Percentiles rank a stretch among this genome's conserved stretches.
These are phyloP conservation scores for Durusdinium trenchii DNA, from an alignment of 73 alveolate species.

Conservation along the genomic window DNA sequence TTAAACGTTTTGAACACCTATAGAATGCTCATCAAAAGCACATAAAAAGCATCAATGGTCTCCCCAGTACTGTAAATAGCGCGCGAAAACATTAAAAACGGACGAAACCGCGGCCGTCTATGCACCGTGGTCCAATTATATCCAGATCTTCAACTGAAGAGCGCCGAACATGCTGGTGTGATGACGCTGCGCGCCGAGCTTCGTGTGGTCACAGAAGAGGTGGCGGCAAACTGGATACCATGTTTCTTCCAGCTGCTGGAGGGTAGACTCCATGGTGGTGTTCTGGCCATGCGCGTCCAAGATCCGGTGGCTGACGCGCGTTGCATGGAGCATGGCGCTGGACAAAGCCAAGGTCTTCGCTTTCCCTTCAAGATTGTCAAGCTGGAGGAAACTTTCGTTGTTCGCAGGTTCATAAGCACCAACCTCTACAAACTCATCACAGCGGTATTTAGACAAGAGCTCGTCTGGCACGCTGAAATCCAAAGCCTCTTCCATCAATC, in stretches of 20 bases:
- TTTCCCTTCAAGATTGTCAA: not conserved
- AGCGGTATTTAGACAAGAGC: not conserved
- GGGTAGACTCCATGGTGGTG: not conserved
- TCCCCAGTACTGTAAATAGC: too few species aligned
- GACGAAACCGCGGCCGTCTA: too few species aligned
- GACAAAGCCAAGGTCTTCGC: conserved; percentile 32
- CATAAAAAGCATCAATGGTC: too few species aligned
- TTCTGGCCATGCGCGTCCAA: conserved; percentile 5
- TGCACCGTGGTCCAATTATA: too few species aligned
- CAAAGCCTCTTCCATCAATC: not conserved
- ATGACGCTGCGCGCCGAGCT: too few species aligned
- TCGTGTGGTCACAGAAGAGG: conserved; percentile 39
- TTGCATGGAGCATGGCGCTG: conserved; percentile 26
- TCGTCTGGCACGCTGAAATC: not conserved
- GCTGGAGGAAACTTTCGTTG: not conserved
- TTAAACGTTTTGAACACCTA: too few species aligned
- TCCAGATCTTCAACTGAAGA: too few species aligned
- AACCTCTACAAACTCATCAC: not conserved
- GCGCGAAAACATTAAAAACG: too few species aligned
- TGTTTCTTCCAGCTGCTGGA: conserved; percentile 19
- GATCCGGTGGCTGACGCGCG: conserved; percentile 11
- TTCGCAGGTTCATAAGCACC: not conserved
- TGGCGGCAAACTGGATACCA: conserved; percentile 48
- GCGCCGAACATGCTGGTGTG: too few species aligned
- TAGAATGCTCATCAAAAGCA: too few species aligned